Evolutionary conservation across 2,329 filamentous ascomycete species (phyloP).

Genomic region (Colletotrichum godetiae): DNA sequence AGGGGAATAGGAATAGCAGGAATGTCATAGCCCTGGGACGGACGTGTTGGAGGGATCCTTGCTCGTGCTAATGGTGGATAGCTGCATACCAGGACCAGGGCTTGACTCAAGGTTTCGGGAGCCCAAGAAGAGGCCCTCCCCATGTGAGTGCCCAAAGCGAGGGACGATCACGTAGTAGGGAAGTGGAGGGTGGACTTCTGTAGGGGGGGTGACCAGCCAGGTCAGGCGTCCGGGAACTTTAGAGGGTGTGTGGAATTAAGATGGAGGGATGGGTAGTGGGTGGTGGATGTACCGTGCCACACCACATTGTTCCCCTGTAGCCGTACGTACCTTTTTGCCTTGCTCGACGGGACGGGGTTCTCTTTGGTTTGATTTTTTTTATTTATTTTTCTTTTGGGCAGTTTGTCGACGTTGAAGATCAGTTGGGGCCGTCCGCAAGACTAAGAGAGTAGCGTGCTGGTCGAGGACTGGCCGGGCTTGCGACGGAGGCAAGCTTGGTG

Average conservation of each 20-base stretch:
- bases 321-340: constrained; percentile 13
- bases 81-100: constrained; percentile 37
- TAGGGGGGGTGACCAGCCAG: background rate
- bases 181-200: constrained; percentile 9
- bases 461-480: constrained; percentile 13
- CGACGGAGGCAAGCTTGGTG: constrained; percentile 31
- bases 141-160: constrained; percentile 36
- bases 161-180: constrained; percentile 34
- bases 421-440: constrained; percentile 21
- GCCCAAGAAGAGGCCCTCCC: constrained; percentile 30
- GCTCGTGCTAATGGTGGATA: constrained; percentile 34
- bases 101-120: constrained; percentile 38
- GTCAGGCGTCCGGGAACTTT: constrained; percentile 33
- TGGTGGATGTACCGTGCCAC: constrained; percentile 12
- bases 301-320: constrained; percentile 12
- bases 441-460: constrained; percentile 21
- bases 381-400: constrained; percentile 10
- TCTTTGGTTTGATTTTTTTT: constrained; percentile 10
- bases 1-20: constrained; percentile 33
- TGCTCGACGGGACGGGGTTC: background rate
- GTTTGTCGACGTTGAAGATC: constrained; percentile 33
- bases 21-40: constrained; percentile 37
- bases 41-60: constrained; percentile 34
- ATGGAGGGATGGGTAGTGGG: background rate
- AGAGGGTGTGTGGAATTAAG: constrained; percentile 9